These are phyloP conservation scores for Tricholomella constricta DNA, from an alignment of 768 basidiomycete species.

Conservation along the genomic window DNA sequence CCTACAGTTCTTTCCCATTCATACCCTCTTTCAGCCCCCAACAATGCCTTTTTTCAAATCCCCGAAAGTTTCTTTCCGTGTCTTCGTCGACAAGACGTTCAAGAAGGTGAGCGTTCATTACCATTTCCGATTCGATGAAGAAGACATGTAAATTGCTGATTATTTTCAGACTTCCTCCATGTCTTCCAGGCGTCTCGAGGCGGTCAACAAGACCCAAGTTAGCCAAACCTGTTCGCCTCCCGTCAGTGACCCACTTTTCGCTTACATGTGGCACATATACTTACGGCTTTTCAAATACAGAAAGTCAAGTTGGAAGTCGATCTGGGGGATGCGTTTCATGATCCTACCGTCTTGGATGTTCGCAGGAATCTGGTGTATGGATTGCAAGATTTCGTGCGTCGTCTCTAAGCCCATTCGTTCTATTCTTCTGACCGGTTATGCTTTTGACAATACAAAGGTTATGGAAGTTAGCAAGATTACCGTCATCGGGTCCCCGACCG, in stretches of 20 bases:
- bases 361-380: conserved; percentile 1
- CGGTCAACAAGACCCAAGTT: background rate
- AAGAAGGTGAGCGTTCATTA: background rate
- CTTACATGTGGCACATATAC: background rate
- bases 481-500: background rate
- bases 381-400: conserved; percentile 5
- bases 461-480: conserved; percentile 2
- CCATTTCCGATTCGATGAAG: background rate
- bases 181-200: background rate
- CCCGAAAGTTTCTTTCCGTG: background rate
- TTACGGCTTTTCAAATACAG: background rate
- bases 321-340: conserved; percentile 5
- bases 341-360: conserved; percentile 12
- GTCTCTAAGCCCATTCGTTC: too few species aligned
- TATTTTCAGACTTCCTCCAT: background rate
- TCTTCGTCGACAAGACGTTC: background rate
- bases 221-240: background rate
- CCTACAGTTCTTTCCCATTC: background rate
- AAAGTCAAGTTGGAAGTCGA: background rate
- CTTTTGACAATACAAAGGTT: background rate
- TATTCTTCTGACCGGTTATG: background rate
- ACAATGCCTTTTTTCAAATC: conserved; percentile 3
- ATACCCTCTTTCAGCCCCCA: background rate
- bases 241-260: background rate
- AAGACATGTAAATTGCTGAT: background rate